phyloP scores from a whole-genome alignment of 441 rosid species.

The Populus tomentosa region DNA sequence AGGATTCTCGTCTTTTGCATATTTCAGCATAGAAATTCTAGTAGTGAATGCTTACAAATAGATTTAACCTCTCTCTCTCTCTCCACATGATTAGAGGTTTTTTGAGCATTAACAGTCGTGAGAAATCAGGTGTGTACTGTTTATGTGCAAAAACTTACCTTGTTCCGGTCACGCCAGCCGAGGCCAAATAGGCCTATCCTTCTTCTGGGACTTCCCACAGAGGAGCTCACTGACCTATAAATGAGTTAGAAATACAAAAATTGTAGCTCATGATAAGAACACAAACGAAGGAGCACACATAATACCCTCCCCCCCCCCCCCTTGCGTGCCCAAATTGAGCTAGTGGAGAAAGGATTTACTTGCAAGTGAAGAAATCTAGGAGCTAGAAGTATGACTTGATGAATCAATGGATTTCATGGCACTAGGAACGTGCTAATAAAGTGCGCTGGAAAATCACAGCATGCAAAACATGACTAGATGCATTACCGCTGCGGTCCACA shows the following conservation, averaged over 20 bases:
- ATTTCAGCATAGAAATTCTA: background rate
- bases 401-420: too few species aligned
- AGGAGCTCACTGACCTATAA: constrained; percentile 38
- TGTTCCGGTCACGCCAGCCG: constrained; percentile 71
- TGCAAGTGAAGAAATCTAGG: too few species aligned
- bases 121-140: background rate
- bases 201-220: constrained; percentile 46
- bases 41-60: background rate
- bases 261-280: too few species aligned
- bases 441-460: too few species aligned
- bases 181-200: constrained; percentile 62
- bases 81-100: background rate
- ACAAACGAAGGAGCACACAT: too few species aligned
- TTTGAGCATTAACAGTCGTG: background rate
- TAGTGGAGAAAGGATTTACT: too few species aligned
- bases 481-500: too few species aligned
- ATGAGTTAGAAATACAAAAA: background rate
- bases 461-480: too few species aligned
- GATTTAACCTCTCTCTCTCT: background rate
- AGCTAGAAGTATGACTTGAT: too few species aligned
- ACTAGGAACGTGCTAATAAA: too few species aligned
- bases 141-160: constrained; percentile 40
- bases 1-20: background rate
- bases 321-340: too few species aligned
- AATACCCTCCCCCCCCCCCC: too few species aligned